Percentiles rank a stretch among this genome's conserved stretches.
Evolutionary conservation across 1,284 basidiomycete species (phyloP).

Genomic region (Ganoderma multipileum): DNA sequence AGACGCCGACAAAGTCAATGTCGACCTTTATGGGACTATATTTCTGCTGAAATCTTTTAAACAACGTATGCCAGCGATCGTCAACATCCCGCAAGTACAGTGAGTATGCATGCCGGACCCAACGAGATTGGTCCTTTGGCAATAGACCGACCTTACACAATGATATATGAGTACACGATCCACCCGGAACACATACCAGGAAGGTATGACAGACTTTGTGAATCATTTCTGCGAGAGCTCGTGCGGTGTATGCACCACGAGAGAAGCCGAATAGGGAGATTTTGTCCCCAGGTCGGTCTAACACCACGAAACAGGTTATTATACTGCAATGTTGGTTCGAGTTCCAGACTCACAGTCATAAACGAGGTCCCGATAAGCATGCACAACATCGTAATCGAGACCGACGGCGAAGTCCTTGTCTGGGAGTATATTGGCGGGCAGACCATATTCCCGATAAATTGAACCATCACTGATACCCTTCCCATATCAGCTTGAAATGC

Average conservation of each 20-base stretch:
- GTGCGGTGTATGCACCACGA: conserved; percentile 65
- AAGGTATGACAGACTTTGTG: conserved; percentile 44
- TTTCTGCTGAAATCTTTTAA: conserved; percentile 45
- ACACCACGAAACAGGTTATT: conserved; percentile 3
- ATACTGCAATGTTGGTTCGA: not conserved
- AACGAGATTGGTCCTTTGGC: conserved; percentile 43
- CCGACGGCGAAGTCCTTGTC: not conserved
- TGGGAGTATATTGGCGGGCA: not conserved
- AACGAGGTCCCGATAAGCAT: conserved; percentile 63
- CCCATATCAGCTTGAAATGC: not conserved
- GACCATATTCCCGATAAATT: not conserved
- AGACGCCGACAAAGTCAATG: conserved; percentile 57
- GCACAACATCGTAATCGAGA: conserved; percentile 38
- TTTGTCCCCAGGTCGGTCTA: conserved; percentile 52
- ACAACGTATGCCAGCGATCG: conserved; percentile 39
- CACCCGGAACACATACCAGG: not conserved
- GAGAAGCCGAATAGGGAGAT: conserved; percentile 70
- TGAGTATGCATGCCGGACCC: conserved; percentile 52
- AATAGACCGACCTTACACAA: conserved; percentile 54
- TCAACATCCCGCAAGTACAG: conserved; percentile 46
- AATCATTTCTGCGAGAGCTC: conserved; percentile 60
- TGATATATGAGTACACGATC: not conserved
- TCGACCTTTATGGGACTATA: conserved; percentile 48
- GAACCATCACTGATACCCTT: no score
- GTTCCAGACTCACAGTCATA: conserved; percentile 54